Conservation (phyloP, 306 rosid genomes). For the Sechiopsis laciniata region DNA sequence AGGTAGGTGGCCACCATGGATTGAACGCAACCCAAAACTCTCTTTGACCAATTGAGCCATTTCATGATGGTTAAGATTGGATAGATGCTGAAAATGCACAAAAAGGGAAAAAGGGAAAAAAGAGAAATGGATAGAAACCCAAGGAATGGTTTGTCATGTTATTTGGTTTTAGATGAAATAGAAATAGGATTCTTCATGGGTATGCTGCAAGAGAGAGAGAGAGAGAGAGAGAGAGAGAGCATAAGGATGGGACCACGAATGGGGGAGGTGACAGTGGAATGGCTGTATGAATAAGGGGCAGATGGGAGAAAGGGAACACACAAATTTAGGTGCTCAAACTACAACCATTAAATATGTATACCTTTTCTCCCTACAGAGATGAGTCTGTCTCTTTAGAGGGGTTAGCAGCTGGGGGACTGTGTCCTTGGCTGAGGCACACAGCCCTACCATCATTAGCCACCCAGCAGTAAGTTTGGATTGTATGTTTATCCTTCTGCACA, state of each 20-base stretch:
- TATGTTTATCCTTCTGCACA: slow-evolving; percentile 8
- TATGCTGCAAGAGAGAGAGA: neutral
- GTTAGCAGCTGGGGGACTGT: slow-evolving; percentile 29
- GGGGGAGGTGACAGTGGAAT: slow-evolving; percentile 43
- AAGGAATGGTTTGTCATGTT: neutral
- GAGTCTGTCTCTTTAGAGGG: slow-evolving; percentile 41
- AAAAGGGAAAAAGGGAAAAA: neutral
- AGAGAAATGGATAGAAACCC: neutral
- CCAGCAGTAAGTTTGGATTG: slow-evolving; percentile 16
- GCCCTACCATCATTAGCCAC: slow-evolving; percentile 28
- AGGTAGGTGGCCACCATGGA: too few relatives aligned
- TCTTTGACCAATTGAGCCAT: too few relatives aligned
- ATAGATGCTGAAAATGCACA: neutral
- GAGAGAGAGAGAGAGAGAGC: slow-evolving; percentile 23
- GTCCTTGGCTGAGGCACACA: slow-evolving; percentile 21
- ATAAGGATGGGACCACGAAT: slow-evolving; percentile 74
- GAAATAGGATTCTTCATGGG: slow-evolving; percentile 20
- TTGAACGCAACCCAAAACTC: too few relatives aligned
- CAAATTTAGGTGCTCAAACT: too few relatives aligned
- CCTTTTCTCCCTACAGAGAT: slow-evolving; percentile 38
- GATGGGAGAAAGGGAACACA: too few relatives aligned
- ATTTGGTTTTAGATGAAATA: slow-evolving; percentile 2
- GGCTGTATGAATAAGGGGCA: slow-evolving; percentile 75
- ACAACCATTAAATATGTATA: too few relatives aligned
- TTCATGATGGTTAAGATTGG: too few relatives aligned